Evolutionary conservation across 768 basidiomycete species (phyloP).

Genomic region (Mycena leptocephala): DNA sequence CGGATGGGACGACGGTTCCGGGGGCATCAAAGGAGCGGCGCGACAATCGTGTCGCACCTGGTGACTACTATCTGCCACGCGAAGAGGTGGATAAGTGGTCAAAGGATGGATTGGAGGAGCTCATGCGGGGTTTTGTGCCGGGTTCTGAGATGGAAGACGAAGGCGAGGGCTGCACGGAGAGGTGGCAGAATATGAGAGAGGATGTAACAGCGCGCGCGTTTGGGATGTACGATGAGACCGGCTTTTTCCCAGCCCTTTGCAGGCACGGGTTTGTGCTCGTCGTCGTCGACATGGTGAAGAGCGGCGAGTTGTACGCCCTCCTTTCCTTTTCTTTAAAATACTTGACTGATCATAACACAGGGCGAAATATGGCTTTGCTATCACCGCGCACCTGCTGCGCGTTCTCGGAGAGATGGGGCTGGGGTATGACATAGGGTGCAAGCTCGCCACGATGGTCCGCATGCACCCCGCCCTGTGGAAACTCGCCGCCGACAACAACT

Average conservation of each 20-base stretch:
- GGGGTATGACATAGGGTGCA: background rate
- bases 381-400: background rate
- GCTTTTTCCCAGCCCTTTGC: no score
- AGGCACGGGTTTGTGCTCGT: background rate
- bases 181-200: no score
- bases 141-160: no score
- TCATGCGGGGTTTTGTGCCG: constrained; percentile 50
- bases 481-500: background rate
- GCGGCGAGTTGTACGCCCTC: background rate
- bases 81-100: constrained; percentile 6
- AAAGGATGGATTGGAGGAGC: constrained; percentile 17
- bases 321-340: background rate
- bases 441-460: background rate
- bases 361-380: no score
- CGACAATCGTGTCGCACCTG: constrained; percentile 41
- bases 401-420: background rate
- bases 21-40: constrained; percentile 46
- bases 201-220: no score
- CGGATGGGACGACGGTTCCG: constrained; percentile 40
- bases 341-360: background rate
- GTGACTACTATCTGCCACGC: constrained; percentile 3
- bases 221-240: no score
- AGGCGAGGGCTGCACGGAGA: no score
- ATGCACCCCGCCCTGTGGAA: background rate
- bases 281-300: background rate